Evolutionary conservation across 108 stramenopile species (phyloP).

Genomic region (Cyclostephanos invisitatus): DNA sequence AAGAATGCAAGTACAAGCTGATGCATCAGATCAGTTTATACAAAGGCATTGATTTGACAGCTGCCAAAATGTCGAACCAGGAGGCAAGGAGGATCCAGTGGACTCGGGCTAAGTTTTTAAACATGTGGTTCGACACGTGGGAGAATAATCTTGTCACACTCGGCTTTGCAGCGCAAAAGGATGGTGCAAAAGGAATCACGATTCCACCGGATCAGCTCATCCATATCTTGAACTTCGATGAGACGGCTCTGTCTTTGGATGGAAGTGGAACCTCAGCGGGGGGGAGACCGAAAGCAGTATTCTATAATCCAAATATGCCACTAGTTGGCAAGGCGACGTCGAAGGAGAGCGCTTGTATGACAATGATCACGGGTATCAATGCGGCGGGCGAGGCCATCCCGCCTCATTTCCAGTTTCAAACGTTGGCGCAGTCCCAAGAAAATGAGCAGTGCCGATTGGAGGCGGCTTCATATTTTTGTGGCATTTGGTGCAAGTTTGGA

Average conservation of each 20-base stretch:
- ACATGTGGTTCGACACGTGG: conserved; percentile 5
- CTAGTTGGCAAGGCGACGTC: conserved; percentile 9
- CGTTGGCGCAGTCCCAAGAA: conserved; percentile 12
- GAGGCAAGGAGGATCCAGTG: conserved; percentile 3
- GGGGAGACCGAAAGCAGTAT: conserved; percentile 18
- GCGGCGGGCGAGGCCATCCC: conserved; percentile 10
- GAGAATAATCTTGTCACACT: background rate
- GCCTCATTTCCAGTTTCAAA: conserved; percentile 20
- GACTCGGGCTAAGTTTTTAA: conserved; percentile 3
- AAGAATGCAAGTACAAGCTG: background rate
- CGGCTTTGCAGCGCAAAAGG: conserved; percentile 1
- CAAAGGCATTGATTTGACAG: conserved; percentile 1
- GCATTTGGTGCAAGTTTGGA: conserved; percentile 21
- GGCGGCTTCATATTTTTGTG: conserved; percentile 8
- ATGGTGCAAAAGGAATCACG: conserved; percentile 14
- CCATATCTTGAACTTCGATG: conserved; percentile 14
- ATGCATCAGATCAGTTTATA: background rate
- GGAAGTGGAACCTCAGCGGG: conserved; percentile 13
- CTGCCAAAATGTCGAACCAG: conserved; percentile 2
- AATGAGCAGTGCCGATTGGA: conserved; percentile 2
- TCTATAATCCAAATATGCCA: conserved; percentile 16
- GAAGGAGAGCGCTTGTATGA: conserved; percentile 4
- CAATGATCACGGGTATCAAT: conserved; percentile 29
- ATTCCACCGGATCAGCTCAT: conserved; percentile 16
- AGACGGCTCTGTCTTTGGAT: conserved; percentile 29